Evolutionary conservation across 2,329 filamentous ascomycete species (phyloP).

Genomic region (Colletotrichum neosansevieriae): DNA sequence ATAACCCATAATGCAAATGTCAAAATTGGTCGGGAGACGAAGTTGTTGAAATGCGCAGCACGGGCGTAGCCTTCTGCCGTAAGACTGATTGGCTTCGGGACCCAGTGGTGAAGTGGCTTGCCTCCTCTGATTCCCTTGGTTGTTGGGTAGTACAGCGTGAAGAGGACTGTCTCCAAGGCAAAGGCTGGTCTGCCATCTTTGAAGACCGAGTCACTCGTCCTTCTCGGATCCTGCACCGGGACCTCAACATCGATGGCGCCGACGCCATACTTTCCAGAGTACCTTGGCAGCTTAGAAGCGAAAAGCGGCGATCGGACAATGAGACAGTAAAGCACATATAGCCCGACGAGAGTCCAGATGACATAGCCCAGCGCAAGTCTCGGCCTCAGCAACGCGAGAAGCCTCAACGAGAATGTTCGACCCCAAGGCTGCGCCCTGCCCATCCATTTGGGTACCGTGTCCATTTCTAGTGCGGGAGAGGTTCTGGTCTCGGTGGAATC

Average conservation of each 20-base stretch:
- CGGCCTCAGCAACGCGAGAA: conserved; percentile 44
- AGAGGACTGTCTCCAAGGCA: conserved; percentile 60
- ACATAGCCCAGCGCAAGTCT: conserved; percentile 52
- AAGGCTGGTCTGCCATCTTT: conserved; percentile 56
- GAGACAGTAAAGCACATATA: conserved; percentile 56
- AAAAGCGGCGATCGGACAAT: conserved; percentile 56
- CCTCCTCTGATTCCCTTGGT: conserved; percentile 45
- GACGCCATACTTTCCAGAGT: conserved; percentile 58
- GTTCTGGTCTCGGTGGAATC: neutral
- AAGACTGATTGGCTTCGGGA: conserved; percentile 57
- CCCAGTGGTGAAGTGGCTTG: conserved; percentile 56
- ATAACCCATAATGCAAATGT: conserved; percentile 56
- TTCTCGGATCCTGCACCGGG: conserved; percentile 50
- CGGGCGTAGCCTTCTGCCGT: conserved; percentile 61
- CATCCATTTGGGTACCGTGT: conserved; percentile 25
- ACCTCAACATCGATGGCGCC: conserved; percentile 62
- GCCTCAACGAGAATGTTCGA: neutral
- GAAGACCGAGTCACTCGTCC: conserved; percentile 50
- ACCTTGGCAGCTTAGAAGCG: conserved; percentile 57
- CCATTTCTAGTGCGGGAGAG: neutral
- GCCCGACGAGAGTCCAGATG: conserved; percentile 44
- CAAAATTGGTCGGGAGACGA: conserved; percentile 56
- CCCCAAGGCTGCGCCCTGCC: conserved; percentile 10
- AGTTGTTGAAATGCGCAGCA: conserved; percentile 58
- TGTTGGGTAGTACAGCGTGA: conserved; percentile 63